Percentiles rank a stretch among this genome's conserved stretches.
Evolutionary conservation across 768 basidiomycete species (phyloP).

Genomic region (Suillus lakei): DNA sequence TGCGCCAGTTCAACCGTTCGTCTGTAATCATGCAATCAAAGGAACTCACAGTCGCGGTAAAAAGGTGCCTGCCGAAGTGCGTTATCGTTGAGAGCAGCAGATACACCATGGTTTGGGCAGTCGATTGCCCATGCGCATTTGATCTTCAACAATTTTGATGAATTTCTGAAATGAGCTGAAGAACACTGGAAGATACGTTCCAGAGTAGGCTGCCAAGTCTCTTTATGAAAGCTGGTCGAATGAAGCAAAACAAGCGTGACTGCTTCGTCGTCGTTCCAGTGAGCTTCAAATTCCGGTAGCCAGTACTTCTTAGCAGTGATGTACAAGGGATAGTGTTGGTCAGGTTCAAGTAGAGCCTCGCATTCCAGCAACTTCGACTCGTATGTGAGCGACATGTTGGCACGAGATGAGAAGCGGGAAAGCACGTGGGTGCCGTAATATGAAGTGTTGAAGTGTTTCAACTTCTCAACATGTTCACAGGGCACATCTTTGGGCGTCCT

Average conservation of each 20-base stretch:
- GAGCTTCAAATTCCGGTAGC: constrained; percentile 42
- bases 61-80: constrained; percentile 48
- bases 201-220: constrained; percentile 71
- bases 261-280: constrained; percentile 45
- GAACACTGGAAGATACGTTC: constrained; percentile 47
- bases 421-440: constrained; percentile 1
- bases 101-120: constrained; percentile 74
- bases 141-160: constrained; percentile 16
- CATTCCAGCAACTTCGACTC: constrained; percentile 24
- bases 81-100: constrained; percentile 56
- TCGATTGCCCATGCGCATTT: constrained; percentile 66
- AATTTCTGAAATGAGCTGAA: not conserved
- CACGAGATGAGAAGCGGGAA: not conserved
- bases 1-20: constrained; percentile 25
- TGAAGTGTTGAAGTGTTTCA: not conserved
- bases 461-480: constrained; percentile 3
- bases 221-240: constrained; percentile 77
- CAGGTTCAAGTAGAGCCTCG: constrained; percentile 42
- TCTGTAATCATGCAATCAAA: not conserved
- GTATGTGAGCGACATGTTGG: constrained; percentile 1
- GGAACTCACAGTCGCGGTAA: constrained; percentile 49
- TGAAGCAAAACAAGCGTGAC: constrained; percentile 66
- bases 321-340: constrained; percentile 49
- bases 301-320: constrained; percentile 65
- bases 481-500: not conserved